Percentiles rank a stretch among this genome's conserved stretches.
These are phyloP conservation scores for Pascua guehoae DNA, from an alignment of 1,284 basidiomycete species.

Conservation along the genomic window DNA sequence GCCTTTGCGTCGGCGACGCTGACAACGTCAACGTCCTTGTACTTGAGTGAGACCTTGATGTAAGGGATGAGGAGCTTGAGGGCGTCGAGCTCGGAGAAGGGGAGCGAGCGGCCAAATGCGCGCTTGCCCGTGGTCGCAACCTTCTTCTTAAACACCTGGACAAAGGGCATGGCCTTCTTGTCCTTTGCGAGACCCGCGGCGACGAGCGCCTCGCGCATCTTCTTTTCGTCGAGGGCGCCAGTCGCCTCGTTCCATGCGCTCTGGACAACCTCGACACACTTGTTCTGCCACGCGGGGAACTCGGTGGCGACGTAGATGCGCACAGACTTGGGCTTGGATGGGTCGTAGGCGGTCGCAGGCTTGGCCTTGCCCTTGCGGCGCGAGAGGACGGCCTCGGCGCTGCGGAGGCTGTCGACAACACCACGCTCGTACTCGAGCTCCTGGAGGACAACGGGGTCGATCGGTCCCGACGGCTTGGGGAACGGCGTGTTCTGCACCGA, in stretches of 20 bases:
- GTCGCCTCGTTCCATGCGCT: constrained; percentile 62
- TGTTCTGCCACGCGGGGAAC: constrained; percentile 93
- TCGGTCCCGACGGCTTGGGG: constrained; percentile 54
- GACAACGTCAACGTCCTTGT: constrained; percentile 67
- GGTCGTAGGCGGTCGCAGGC: constrained; percentile 59
- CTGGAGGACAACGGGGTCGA: constrained; percentile 59
- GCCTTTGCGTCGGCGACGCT: constrained; percentile 63
- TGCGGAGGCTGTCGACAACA: constrained; percentile 64
- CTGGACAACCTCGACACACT: constrained; percentile 71
- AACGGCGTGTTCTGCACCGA: constrained; percentile 73
- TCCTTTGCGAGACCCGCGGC: constrained; percentile 87
- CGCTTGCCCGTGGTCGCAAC: constrained; percentile 70
- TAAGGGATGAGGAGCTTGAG: constrained; percentile 72
- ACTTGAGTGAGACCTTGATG: constrained; percentile 74
- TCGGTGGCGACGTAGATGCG: constrained; percentile 82
- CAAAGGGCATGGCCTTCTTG: constrained; percentile 93
- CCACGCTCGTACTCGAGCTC: constrained; percentile 62
- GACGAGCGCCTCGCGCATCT: constrained; percentile 67
- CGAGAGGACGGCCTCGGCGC: constrained; percentile 73
- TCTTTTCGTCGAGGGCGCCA: constrained; percentile 76
- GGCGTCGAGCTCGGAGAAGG: constrained; percentile 81
- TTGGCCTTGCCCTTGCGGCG: constrained; percentile 58
- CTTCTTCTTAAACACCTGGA: constrained; percentile 87
- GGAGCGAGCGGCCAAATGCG: constrained; percentile 81
- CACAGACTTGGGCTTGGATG: constrained; percentile 77